Evolutionary conservation across 2,329 filamentous ascomycete species (phyloP), one percentile per base, ranked within the genome.

Genomic region (Hymenoscyphus infarciens): DNA sequence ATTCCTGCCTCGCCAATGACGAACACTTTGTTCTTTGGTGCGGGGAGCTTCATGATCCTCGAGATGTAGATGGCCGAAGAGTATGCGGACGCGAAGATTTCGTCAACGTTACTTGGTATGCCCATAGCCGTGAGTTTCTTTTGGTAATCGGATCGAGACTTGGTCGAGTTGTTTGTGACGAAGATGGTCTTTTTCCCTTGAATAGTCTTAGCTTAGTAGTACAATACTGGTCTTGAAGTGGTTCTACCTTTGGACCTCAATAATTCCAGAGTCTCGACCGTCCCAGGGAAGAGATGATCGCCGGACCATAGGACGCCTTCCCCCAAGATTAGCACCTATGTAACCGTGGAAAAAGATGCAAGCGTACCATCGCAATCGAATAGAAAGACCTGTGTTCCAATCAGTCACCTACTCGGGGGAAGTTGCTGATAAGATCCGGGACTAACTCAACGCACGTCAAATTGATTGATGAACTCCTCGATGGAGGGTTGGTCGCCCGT

Each of bases 101-200:
- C 95, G 74, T 98, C 92, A 53, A 89, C 85, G 63, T 85, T 82
- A 70, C 86, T 87, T 1, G 89, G 88, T 71, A 99, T 97, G 56
- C 89, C 90, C 74, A 97, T 83, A 60, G 80, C 80, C 56, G 89
- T 86, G 64, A 99, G 88, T 74, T 98, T 99, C 80, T 94, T 92
- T 75, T 90, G 88, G 78, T 99, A 99, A 75, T 97, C 92, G 57
- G 84, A 81, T 62, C 95, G 89, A 11, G 94, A 97, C 76, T 99
- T 99, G 62, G 95, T 98, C 73, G 92, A 97, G 80, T 99, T 99
- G 80, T 99, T 99, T 49, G 95, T 99, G 59, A 99, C 95, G 74
- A 99, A 99, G 61, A 99, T 87, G 38, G 95, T 84, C 74, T 89
- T 89, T 77, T 99, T 99, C 74, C 91, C 93, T 95, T 60, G 31